A percentile compares a stretch with the other conserved stretches of the same genome.
These are phyloP conservation scores for Durusdinium trenchii DNA, from an alignment of 73 alveolate genomes.

Conservation along the genomic window DNA sequence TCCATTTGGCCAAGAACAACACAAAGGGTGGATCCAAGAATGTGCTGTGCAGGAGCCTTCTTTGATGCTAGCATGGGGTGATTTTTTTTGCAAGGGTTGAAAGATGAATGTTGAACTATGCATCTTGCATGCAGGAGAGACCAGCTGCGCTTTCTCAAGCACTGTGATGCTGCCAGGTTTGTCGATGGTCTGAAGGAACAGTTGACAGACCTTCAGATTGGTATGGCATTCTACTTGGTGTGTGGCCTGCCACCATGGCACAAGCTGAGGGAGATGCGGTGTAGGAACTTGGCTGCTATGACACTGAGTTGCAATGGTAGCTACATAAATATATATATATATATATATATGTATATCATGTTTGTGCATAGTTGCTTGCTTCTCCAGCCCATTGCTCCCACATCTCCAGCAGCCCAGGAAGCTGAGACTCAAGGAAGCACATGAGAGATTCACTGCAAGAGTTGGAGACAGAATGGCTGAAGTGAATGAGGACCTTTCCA, in stretches of 20 bases:
- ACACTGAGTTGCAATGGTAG: background rate
- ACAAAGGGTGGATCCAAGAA: background rate
- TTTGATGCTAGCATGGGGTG: background rate
- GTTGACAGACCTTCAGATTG: background rate
- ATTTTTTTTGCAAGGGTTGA: background rate
- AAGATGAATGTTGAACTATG: too few relatives aligned
- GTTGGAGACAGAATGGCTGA: background rate
- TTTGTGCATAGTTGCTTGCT: background rate
- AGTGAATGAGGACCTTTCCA: background rate
- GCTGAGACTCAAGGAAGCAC: background rate
- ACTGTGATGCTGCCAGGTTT: background rate
- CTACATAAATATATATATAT: background rate
- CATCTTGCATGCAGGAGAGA: background rate
- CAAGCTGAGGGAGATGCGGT: background rate
- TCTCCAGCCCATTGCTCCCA: background rate
- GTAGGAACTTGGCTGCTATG: background rate
- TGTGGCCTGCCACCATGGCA: background rate
- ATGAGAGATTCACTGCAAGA: background rate
- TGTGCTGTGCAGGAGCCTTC: background rate
- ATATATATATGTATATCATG: background rate
- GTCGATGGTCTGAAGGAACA: background rate
- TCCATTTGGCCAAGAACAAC: background rate
- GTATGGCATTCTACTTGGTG: background rate
- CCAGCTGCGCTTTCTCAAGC: background rate
- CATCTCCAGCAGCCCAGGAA: background rate